Base-by-base conservation (phyloP, 2,329 filamentous ascomycete species). In the Clonostachys rosea region DNA sequence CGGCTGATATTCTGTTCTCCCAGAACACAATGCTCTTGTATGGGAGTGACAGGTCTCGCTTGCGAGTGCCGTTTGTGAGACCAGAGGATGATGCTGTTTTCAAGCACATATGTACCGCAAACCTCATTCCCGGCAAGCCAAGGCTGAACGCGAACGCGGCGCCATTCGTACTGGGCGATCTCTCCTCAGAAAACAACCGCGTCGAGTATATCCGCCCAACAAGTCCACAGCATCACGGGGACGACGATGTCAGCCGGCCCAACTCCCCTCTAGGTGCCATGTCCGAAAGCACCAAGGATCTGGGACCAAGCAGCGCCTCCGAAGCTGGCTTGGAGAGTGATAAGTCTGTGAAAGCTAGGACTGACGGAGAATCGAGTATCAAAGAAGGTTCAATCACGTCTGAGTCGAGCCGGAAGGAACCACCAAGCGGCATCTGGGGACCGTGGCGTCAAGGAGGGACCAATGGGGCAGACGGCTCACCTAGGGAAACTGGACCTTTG, bases 1-100 rank as follows among this genome's bases (percentile, higher is more conserved):
- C 88, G 54, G 92, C 90, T 20, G 94, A 97, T 62, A 78, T 99
- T 11, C 70, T 97, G 18, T 89, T 99, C 57, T 97, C 94, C 0
- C 89, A 91, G 54, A 96, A 96, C 59, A 86, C 87, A 53, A 82
- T 99, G 73, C 87, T 87, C 0, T 74, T 97, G 30, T 91, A 91
- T 55, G 89, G 95, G 56, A 87, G 90, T 59, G 89, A 95, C 49
- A 81, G 87, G 42, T 90, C 88, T 62, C 94, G 92, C 59, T 74
- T 97, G 12, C 91, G 89, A 14, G 86, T 99, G 34, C 94, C 94
- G 3, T 87, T 99, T 54, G 91, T 96, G 39, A 83, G 94, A 30
- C 94, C 94, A 1, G 94, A 97, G 64, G 86, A 95, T 57, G 90
- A 96, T 48, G 75, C 73, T 5, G 69, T 83, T 1, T 97, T 95